These are phyloP conservation scores for Crithidia sp. DNA, from an alignment of 208 protist genomes.

Conservation along the genomic window DNA sequence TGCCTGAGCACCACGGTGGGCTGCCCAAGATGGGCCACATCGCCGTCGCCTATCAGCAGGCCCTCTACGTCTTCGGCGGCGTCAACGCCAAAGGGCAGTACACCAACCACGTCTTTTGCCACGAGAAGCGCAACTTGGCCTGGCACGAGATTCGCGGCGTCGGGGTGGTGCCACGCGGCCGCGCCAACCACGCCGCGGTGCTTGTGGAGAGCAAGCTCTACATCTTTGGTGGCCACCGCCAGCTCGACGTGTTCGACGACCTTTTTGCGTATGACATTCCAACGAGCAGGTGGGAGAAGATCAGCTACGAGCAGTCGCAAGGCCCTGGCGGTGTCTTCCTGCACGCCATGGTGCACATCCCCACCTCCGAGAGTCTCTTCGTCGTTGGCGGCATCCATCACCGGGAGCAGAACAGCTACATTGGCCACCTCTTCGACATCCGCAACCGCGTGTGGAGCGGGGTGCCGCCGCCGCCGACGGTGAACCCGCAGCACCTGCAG, in stretches of 20 bases:
- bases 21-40: conserved; percentile 83
- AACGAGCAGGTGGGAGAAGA: conserved; percentile 75
- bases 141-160: conserved; percentile 83
- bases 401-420: conserved; percentile 79
- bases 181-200: conserved; percentile 77
- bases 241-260: conserved; percentile 84
- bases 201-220: conserved; percentile 75
- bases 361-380: conserved; percentile 63
- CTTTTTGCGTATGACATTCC: conserved; percentile 74
- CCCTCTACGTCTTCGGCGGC: conserved; percentile 85
- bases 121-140: conserved; percentile 79
- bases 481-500: conserved; percentile 82
- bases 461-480: conserved; percentile 60
- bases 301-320: conserved; percentile 62
- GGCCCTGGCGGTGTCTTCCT: conserved; percentile 84
- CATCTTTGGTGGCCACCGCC: conserved; percentile 79
- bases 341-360: conserved; percentile 75
- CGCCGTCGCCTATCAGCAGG: conserved; percentile 69
- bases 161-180: conserved; percentile 73
- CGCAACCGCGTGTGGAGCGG: conserved; percentile 81
- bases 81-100: conserved; percentile 72
- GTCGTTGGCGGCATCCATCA: conserved; percentile 90
- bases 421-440: conserved; percentile 86
- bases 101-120: conserved; percentile 62
- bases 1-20: conserved; percentile 72